Conservation (phyloP, 2,329 filamentous ascomycete genomes). For the Botrytis porri region DNA sequence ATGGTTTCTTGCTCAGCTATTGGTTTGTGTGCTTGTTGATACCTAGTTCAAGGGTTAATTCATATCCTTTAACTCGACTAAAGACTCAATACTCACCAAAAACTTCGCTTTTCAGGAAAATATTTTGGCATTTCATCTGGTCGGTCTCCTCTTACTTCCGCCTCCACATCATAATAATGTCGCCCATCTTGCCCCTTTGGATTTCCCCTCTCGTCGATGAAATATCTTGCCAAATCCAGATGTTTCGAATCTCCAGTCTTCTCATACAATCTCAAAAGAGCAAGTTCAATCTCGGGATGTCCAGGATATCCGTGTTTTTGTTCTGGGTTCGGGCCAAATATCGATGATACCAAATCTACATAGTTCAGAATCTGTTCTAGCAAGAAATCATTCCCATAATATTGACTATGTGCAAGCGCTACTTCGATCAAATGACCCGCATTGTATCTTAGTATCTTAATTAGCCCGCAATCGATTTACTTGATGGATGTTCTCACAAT, state of each 20-base stretch:
- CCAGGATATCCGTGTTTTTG: conserved; percentile 59
- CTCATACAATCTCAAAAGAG: conserved; percentile 46
- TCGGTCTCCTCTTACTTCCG: conserved; percentile 48
- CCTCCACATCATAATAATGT: conserved; percentile 56
- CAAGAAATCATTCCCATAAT: conserved; percentile 51
- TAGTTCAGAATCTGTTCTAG: conserved; percentile 54
- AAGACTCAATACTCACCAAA: conserved; percentile 39
- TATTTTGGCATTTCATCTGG: conserved; percentile 47
- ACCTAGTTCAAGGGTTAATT: conserved; percentile 43
- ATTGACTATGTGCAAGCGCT: conserved; percentile 53
- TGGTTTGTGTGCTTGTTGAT: conserved; percentile 55
- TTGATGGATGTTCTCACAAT: conserved; percentile 42
- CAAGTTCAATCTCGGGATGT: conserved; percentile 54
- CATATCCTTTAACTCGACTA: not conserved
- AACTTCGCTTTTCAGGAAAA: conserved; percentile 44
- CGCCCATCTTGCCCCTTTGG: conserved; percentile 47
- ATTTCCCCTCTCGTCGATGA: conserved; percentile 57
- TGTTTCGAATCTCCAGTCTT: conserved; percentile 41
- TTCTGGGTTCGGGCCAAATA: conserved; percentile 49
- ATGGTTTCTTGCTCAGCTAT: conserved; percentile 53
- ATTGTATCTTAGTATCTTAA: conserved; percentile 47
- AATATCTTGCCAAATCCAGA: conserved; percentile 50
- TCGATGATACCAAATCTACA: conserved; percentile 49
- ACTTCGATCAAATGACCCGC: conserved; percentile 61
- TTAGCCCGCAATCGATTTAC: not conserved